A percentile compares a stretch with the other conserved stretches of the same genome.
Evolutionary conservation across 805 yeast genomes (phyloP).

Genomic region (Wickerhamomyces ciferrii): DNA sequence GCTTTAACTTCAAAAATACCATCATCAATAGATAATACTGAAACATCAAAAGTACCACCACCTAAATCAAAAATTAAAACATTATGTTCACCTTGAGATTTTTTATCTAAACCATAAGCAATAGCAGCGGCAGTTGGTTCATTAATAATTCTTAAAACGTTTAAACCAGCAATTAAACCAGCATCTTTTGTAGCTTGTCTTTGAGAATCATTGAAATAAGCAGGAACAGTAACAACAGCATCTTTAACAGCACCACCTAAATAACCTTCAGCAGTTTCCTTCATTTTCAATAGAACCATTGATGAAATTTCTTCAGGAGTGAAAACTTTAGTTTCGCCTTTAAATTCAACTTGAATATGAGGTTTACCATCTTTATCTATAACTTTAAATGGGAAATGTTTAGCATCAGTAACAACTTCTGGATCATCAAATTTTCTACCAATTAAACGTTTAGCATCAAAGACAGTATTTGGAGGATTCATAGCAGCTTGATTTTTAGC

Average conservation of each 20-base stretch:
- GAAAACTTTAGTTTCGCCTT: constrained; percentile 82
- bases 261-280: constrained; percentile 85
- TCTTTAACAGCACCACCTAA: constrained; percentile 78
- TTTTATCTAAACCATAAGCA: constrained; percentile 86
- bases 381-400: constrained; percentile 87
- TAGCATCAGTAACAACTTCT: constrained; percentile 72
- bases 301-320: constrained; percentile 95
- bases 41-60: constrained; percentile 99
- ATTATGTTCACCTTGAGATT: constrained; percentile 71
- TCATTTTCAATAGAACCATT: constrained; percentile 90
- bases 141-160: constrained; percentile 90
- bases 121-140: constrained; percentile 99
- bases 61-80: constrained; percentile 93
- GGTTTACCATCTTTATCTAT: constrained; percentile 82
- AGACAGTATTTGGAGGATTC: constrained; percentile 90
- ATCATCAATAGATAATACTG: constrained; percentile 86
- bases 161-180: constrained; percentile 93
- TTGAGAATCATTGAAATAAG: constrained; percentile 96
- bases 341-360: constrained; percentile 77
- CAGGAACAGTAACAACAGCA: constrained; percentile 95
- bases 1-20: constrained; percentile 98
- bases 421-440: constrained; percentile 78
- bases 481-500: constrained; percentile 98
- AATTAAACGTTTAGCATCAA: constrained; percentile 93
- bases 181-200: constrained; percentile 99